Evolutionary conservation across 768 basidiomycete species (phyloP).

Genomic region (Boletus huronensis): DNA sequence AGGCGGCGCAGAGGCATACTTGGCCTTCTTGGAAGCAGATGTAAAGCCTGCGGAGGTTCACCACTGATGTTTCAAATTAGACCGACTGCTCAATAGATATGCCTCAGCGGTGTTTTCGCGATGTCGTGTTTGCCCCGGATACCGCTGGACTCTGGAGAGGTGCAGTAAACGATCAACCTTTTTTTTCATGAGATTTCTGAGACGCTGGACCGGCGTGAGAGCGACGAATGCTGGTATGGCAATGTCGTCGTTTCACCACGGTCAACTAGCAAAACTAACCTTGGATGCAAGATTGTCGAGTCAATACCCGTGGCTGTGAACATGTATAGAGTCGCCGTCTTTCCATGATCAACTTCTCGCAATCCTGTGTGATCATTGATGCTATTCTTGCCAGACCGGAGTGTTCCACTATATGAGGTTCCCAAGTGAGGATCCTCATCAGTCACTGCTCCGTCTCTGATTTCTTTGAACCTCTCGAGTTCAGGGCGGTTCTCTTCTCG

Average conservation of each 20-base stretch:
- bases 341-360: not conserved
- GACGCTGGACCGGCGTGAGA: not conserved
- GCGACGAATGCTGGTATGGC: not conserved
- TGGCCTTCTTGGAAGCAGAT: conserved; percentile 79
- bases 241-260: not conserved
- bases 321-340: not conserved
- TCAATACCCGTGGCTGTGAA: not conserved
- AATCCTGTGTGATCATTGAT: too few species aligned
- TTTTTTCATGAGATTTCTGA: not conserved
- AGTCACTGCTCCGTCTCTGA: not conserved
- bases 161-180: not conserved
- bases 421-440: not conserved
- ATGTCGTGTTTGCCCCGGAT: not conserved
- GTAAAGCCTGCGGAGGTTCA: conserved; percentile 63
- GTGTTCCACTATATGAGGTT: not conserved
- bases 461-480: not conserved
- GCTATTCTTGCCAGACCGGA: not conserved
- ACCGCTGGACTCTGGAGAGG: not conserved
- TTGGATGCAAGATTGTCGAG: not conserved
- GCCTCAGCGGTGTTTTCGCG: not conserved
- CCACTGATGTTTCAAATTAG: conserved; percentile 33
- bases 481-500: not conserved
- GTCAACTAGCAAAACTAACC: not conserved
- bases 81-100: conserved; percentile 19
- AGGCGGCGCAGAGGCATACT: conserved; percentile 68